phyloP scores from a whole-genome alignment of 768 basidiomycete genomes.

The Pulveroboletus ravenelii region DNA sequence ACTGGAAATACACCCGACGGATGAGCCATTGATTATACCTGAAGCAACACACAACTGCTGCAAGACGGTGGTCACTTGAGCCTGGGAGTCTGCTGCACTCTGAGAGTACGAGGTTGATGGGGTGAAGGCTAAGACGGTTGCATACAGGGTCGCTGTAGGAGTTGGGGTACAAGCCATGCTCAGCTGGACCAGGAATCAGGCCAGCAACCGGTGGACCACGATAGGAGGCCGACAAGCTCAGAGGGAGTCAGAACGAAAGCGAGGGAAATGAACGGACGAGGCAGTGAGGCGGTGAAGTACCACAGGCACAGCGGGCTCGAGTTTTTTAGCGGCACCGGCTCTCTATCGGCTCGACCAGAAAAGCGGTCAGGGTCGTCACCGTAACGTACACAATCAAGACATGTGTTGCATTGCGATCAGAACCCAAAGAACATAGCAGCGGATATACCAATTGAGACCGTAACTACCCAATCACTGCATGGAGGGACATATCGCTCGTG shows the following conservation, averaged over 20 bases:
- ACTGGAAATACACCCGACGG: slow-evolving; percentile 28
- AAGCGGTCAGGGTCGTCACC: neutral
- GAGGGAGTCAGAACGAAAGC: neutral
- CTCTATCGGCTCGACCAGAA: neutral
- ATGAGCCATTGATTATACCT: slow-evolving; percentile 19
- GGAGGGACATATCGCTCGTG: slow-evolving; percentile 17
- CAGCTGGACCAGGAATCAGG: neutral
- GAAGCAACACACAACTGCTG: slow-evolving; percentile 32
- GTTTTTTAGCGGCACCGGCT: neutral
- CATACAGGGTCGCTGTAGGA: slow-evolving; percentile 42
- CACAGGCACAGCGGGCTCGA: neutral
- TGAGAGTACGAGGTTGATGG: slow-evolving; percentile 35
- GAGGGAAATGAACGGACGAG: slow-evolving; percentile 2
- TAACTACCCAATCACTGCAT: slow-evolving; percentile 74
- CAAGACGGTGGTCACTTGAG: slow-evolving; percentile 32
- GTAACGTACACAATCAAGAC: neutral
- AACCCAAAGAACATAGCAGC: neutral
- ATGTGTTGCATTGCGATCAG: neutral
- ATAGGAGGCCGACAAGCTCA: neutral
- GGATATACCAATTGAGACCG: neutral
- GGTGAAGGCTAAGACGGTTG: slow-evolving; percentile 32
- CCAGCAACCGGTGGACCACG: neutral
- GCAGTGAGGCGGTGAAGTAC: neutral
- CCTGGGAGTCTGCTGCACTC: slow-evolving; percentile 30
- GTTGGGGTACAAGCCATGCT: slow-evolving; percentile 38